A percentile compares a stretch with the other conserved stretches of the same genome.
phyloP scores from a whole-genome alignment of 257 asterid species.

The Phtheirospermum japonicum region DNA sequence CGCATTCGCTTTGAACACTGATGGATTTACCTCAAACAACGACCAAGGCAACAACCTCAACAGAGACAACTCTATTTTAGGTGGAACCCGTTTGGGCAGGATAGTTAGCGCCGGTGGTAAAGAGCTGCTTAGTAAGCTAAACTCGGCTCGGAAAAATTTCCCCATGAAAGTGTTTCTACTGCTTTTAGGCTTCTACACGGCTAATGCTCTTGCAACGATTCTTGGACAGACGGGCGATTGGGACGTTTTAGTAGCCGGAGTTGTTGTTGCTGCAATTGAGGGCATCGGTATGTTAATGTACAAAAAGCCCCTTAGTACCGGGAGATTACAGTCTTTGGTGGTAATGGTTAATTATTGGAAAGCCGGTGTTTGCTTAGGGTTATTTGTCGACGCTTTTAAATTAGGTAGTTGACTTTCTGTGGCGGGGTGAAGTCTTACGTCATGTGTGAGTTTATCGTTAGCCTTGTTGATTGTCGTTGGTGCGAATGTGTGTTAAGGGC shows the following conservation, averaged over 20 bases:
- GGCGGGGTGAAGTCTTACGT: too few relatives aligned
- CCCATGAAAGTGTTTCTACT: slow-evolving; percentile 91
- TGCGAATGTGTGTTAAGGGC: too few relatives aligned
- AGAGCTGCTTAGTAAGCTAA: slow-evolving; percentile 68
- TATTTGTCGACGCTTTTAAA: slow-evolving; percentile 97
- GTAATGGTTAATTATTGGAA: slow-evolving; percentile 91
- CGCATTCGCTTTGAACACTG: slow-evolving; percentile 66
- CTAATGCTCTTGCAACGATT: slow-evolving; percentile 88
- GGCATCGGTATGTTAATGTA: slow-evolving; percentile 98
- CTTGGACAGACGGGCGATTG: slow-evolving; percentile 98
- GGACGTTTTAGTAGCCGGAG: slow-evolving; percentile 95
- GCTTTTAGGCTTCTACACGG: slow-evolving; percentile 92
- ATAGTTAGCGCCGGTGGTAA: slow-evolving; percentile 81
- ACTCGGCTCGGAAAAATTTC: slow-evolving; percentile 73
- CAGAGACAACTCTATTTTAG: slow-evolving; percentile 44
- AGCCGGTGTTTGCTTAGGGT: slow-evolving; percentile 95
- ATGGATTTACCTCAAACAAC: slow-evolving; percentile 55
- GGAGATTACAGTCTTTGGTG: slow-evolving; percentile 67
- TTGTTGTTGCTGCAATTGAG: slow-evolving; percentile 91
- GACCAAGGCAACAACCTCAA: slow-evolving; percentile 44
- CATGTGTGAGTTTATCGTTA: too few relatives aligned
- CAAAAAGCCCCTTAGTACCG: slow-evolving; percentile 50
- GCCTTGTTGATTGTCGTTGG: too few relatives aligned
- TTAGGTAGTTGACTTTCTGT: slow-evolving; percentile 59
- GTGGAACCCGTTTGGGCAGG: slow-evolving; percentile 89